Base-by-base conservation (phyloP, 2,329 filamentous ascomycete species). In the Ophiostoma novo-ulmi region DNA sequence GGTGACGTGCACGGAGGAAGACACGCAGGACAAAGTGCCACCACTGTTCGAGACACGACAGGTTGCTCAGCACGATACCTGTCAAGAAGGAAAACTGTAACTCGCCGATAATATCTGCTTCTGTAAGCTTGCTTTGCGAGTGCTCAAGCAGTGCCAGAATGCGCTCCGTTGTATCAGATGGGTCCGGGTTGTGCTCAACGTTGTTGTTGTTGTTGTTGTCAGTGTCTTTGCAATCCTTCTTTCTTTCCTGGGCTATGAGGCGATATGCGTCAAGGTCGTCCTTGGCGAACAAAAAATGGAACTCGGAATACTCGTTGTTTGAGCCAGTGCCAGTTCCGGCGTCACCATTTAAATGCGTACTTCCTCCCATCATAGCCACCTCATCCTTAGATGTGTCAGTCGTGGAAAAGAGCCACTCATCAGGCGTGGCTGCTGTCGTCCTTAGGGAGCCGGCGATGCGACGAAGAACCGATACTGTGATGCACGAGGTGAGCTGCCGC, bases 31-130 rank as follows among this genome's bases (percentile, higher is more conserved):
- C 77, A 72, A 87, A 81, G 74, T 87, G 82, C 80, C 83, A 86
- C 87, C 87, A 89, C 73, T 89, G 87, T 72, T 88, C 85, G 63
- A 88, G 79, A 74, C 87, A 89, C 10, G 85, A 81, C 61, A 85
- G 79, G 76, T 88, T 89, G 58, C 84, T 83, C 0, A 89, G 82
- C 70, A 86, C 81, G 76, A 85, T 82, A 52, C 87, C 87, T 0
- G 83, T 84, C 5, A 89, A 75, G 74, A 85, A 89, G 61, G 83
- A 82, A 76, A 89, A 85, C 74, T 89, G 87, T 1, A 89, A 77
- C 75, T 90, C 87, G 66, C 86, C 87, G 5, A 87, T 76, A 36
- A 89, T 77, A 70, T 86, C 83, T 1, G 79, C 78, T 41, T 80
- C 80, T 0, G 71, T 72, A 11, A 79, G 35, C 6, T 74, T 69